Percentiles rank a stretch among this genome's conserved stretches.
These are phyloP conservation scores for Aspergillus sclerotialis DNA, from an alignment of 2,329 filamentous ascomycete species.

Conservation along the genomic window DNA sequence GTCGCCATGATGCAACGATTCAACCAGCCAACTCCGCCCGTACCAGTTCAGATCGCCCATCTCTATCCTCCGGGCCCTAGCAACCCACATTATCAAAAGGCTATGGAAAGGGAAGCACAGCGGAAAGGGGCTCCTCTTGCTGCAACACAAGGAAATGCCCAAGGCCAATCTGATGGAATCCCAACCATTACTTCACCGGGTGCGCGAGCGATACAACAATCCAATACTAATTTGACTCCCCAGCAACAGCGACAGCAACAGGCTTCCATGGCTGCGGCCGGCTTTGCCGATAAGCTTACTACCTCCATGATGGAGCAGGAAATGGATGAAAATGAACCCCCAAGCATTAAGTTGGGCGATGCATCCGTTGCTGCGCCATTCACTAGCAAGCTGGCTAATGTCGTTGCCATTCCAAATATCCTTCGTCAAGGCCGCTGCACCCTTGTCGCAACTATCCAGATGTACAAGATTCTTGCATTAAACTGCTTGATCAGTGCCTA, in stretches of 20 bases:
- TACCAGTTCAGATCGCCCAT: conserved; percentile 87
- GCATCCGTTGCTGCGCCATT: conserved; percentile 96
- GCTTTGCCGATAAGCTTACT: conserved; percentile 79
- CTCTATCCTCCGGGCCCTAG: conserved; percentile 82
- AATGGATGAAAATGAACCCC: conserved; percentile 81
- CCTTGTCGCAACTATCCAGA: conserved; percentile 95
- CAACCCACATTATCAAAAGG: conserved; percentile 93
- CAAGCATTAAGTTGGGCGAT: conserved; percentile 93
- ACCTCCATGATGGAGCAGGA: conserved; percentile 84
- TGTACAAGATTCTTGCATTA: conserved; percentile 98
- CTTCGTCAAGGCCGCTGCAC: conserved; percentile 97
- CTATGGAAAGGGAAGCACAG: conserved; percentile 76
- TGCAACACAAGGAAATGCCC: conserved; percentile 43
- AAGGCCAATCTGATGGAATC: conserved; percentile 42
- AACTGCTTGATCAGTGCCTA: conserved; percentile 98
- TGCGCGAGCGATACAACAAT: conserved; percentile 53
- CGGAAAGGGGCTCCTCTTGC: conserved; percentile 64
- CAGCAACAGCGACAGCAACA: conserved; percentile 48
- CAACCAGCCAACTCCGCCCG: conserved; percentile 86
- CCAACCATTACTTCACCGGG: conserved; percentile 62
- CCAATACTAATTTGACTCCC: conserved; percentile 42
- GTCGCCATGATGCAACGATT: conserved; percentile 85
- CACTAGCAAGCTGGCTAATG: conserved; percentile 94
- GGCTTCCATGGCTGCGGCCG: conserved; percentile 63
- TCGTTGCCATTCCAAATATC: conserved; percentile 95